Conservation (phyloP, 1,139 yeast genomes). For the Debaryomyces sp. region DNA sequence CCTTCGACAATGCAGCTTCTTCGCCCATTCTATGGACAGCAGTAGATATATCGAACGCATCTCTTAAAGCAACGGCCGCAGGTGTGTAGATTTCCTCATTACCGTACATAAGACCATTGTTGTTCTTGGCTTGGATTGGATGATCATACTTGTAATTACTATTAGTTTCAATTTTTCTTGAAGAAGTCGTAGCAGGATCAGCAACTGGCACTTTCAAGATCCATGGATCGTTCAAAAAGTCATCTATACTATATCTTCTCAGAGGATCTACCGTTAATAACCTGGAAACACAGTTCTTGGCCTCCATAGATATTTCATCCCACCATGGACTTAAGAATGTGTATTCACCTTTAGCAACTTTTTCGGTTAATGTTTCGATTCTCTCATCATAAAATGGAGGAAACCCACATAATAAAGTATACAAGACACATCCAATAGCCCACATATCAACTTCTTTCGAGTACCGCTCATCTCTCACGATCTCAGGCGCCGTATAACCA, state of each 20-base stretch:
- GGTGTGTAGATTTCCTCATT: slow-evolving; percentile 62
- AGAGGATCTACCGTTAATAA: slow-evolving; percentile 83
- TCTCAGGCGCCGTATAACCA: slow-evolving; percentile 66
- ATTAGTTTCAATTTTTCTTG: slow-evolving; percentile 9
- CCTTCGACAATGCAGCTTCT: slow-evolving; percentile 60
- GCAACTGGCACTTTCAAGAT: slow-evolving; percentile 30
- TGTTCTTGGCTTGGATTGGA: slow-evolving; percentile 29
- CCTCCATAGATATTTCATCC: slow-evolving; percentile 59
- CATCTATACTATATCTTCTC: slow-evolving; percentile 74
- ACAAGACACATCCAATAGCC: slow-evolving; percentile 65
- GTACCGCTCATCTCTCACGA: slow-evolving; percentile 58
- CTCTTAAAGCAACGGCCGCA: slow-evolving; percentile 91
- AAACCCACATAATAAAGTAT: slow-evolving; percentile 62
- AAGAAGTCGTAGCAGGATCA: slow-evolving; percentile 15
- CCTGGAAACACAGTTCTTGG: slow-evolving; percentile 68
- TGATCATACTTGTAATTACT: slow-evolving; percentile 11
- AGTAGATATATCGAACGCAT: slow-evolving; percentile 91
- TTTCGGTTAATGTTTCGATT: slow-evolving; percentile 56
- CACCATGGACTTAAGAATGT: slow-evolving; percentile 64
- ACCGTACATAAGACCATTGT: slow-evolving; percentile 19
- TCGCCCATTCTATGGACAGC: slow-evolving; percentile 95
- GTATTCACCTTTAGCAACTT: slow-evolving; percentile 61
- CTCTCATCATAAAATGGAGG: slow-evolving; percentile 66
- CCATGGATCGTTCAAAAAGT: slow-evolving; percentile 88
- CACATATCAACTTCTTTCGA: slow-evolving; percentile 67